Evolutionary conservation across 192 early-diverging fungal genomes (phyloP).

Genomic region (Backusella luteola): DNA sequence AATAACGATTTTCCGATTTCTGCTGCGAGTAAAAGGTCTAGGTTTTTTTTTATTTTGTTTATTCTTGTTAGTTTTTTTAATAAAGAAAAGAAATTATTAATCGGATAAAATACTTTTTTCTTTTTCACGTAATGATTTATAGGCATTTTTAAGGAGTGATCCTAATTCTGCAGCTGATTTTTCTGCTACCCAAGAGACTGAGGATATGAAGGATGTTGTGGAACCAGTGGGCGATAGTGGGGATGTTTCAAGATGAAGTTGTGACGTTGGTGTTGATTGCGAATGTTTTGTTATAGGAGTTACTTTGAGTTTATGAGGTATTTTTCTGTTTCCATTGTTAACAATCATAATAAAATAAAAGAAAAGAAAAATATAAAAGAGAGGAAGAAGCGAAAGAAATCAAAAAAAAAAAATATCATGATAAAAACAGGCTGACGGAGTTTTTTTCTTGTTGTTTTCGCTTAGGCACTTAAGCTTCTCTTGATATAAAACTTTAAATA

Average conservation of each 20-base stretch:
- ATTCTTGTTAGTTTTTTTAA: neutral
- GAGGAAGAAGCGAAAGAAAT: neutral
- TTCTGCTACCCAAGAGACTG: constrained; percentile 33
- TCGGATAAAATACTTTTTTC: constrained; percentile 33
- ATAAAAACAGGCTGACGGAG: neutral
- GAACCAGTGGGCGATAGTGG: constrained; percentile 30
- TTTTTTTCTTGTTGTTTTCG: neutral
- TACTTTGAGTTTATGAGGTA: constrained; percentile 12
- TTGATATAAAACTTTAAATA: neutral
- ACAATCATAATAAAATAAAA: neutral
- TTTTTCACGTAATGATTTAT: constrained; percentile 33
- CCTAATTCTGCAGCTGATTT: constrained; percentile 38
- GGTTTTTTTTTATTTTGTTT: neutral
- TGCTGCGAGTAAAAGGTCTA: constrained; percentile 45
- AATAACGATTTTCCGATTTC: constrained; percentile 46
- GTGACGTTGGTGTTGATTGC: constrained; percentile 13
- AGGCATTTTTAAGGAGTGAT: constrained; percentile 34
- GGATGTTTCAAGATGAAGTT: neutral
- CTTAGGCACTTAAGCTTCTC: neutral
- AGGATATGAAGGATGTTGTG: constrained; percentile 32
- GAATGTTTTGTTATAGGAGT: constrained; percentile 1
- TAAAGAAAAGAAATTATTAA: neutral
- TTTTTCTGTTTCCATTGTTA: constrained; percentile 1
- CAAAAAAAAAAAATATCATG: neutral
- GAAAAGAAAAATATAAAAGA: neutral